Percentiles rank a stretch among this genome's conserved stretches.
Evolutionary conservation across 306 rosid genomes (phyloP).

Genomic region (Lathyrus sativus): DNA sequence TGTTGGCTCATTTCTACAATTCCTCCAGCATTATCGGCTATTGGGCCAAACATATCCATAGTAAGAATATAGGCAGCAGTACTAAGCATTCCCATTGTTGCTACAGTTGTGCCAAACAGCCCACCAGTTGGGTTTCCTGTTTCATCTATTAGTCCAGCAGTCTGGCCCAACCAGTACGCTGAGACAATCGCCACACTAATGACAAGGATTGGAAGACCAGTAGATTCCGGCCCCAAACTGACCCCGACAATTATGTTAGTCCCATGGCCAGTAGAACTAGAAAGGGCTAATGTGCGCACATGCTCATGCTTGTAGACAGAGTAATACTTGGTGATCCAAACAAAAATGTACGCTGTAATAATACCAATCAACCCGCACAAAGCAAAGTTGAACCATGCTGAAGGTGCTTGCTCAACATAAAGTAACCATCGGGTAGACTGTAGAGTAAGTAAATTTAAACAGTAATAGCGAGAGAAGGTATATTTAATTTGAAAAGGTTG

Average conservation of each 20-base stretch:
- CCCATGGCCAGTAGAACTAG: constrained; percentile 97
- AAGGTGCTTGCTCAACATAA: constrained; percentile 95
- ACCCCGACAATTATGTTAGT: constrained; percentile 97
- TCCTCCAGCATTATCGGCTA: too few relatives aligned
- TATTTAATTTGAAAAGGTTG: constrained; percentile 16
- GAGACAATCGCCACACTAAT: too few relatives aligned
- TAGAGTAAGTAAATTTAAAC: constrained; percentile 39
- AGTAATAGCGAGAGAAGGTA: constrained; percentile 32
- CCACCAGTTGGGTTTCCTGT: too few relatives aligned
- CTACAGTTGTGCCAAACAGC: too few relatives aligned
- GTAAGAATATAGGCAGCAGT: too few relatives aligned
- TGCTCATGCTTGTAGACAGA: constrained; percentile 98
- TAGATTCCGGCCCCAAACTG: constrained; percentile 97
- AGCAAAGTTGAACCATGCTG: constrained; percentile 98
- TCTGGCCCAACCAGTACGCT: too few relatives aligned
- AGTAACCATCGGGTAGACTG: constrained; percentile 99
- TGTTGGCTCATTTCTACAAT: too few relatives aligned
- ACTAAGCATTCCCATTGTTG: too few relatives aligned
- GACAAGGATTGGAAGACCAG: constrained; percentile 97
- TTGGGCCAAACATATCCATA: too few relatives aligned
- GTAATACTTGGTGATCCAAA: constrained; percentile 89
- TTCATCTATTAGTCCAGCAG: too few relatives aligned
- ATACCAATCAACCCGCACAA: constrained; percentile 96
- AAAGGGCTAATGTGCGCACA: constrained; percentile 88
- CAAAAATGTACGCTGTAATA: constrained; percentile 86